Evolutionary conservation across 257 asterid genomes (phyloP).

Genomic region (Solanum stenotomum): DNA sequence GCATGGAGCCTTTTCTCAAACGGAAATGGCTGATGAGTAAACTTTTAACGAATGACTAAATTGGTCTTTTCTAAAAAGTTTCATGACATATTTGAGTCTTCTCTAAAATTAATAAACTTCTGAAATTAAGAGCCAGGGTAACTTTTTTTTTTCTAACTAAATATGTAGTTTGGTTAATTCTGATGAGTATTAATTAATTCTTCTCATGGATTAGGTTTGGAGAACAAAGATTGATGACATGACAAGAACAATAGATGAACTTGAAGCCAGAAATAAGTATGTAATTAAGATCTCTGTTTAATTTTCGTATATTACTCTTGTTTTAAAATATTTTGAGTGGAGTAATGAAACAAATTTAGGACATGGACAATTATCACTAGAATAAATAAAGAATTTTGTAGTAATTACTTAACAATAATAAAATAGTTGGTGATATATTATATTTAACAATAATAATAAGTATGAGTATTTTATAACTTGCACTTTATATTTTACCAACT

Average conservation of each 20-base stretch:
- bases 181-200: not conserved
- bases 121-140: not conserved
- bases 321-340: not conserved
- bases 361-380: too few relatives aligned
- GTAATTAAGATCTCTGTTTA: not conserved
- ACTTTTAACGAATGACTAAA: too few relatives aligned
- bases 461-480: too few relatives aligned
- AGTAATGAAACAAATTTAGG: not conserved
- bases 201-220: slow-evolving; percentile 29
- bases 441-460: too few relatives aligned
- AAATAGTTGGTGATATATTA: too few relatives aligned
- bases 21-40: not conserved
- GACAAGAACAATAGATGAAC: slow-evolving; percentile 30
- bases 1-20: not conserved
- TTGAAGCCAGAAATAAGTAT: slow-evolving; percentile 46
- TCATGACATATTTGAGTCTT: too few relatives aligned
- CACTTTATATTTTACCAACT: too few relatives aligned
- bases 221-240: slow-evolving; percentile 40
- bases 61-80: too few relatives aligned
- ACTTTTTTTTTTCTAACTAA: not conserved
- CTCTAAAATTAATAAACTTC: not conserved
- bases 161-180: not conserved
- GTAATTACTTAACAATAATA: too few relatives aligned
- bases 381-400: too few relatives aligned
- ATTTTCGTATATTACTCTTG: not conserved